Percentiles rank a stretch among this genome's conserved stretches.
Evolutionary conservation across 192 early-diverging fungal genomes (phyloP).

Genomic region (Globomyces pollinis-pini): DNA sequence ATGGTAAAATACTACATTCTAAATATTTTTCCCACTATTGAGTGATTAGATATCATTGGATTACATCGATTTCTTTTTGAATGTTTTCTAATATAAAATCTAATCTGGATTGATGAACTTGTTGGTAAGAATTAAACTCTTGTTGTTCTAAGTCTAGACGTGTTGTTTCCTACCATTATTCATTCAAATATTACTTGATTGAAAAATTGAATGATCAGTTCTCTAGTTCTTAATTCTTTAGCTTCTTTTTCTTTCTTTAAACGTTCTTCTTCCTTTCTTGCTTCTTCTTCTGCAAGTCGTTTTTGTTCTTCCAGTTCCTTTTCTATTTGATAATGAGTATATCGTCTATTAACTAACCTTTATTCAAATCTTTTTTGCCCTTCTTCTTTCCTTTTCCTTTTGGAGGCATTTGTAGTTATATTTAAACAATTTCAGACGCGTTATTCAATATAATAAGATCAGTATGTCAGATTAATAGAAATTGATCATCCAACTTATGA

Average conservation of each 20-base stretch:
- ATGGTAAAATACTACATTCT: conserved; percentile 38
- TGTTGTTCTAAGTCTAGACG: conserved; percentile 1
- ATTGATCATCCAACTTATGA: too few species aligned
- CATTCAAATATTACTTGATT: background rate
- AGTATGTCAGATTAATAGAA: too few species aligned
- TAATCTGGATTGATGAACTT: background rate
- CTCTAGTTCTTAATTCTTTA: conserved; percentile 5
- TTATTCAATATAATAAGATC: too few species aligned
- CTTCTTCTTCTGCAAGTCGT: conserved; percentile 28
- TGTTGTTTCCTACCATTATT: conserved; percentile 9
- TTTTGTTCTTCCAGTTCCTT: conserved; percentile 23
- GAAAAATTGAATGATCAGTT: conserved; percentile 3
- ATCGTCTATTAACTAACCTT: background rate
- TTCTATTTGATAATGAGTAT: conserved; percentile 5
- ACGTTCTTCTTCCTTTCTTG: conserved; percentile 22
- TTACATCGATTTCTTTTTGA: conserved; percentile 3
- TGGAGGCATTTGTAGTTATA: conserved; percentile 8
- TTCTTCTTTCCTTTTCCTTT: conserved; percentile 19
- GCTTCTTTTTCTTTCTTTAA: conserved; percentile 26
- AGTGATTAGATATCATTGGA: background rate
- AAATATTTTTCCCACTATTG: conserved; percentile 41
- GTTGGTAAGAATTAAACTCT: background rate
- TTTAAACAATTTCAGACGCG: too few species aligned
- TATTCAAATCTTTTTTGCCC: conserved; percentile 22
- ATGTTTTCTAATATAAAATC: background rate